Percentiles rank a stretch among this genome's conserved stretches.
Evolutionary conservation across 768 basidiomycete genomes (phyloP).

Genomic region (Crepidotus variabilis): DNA sequence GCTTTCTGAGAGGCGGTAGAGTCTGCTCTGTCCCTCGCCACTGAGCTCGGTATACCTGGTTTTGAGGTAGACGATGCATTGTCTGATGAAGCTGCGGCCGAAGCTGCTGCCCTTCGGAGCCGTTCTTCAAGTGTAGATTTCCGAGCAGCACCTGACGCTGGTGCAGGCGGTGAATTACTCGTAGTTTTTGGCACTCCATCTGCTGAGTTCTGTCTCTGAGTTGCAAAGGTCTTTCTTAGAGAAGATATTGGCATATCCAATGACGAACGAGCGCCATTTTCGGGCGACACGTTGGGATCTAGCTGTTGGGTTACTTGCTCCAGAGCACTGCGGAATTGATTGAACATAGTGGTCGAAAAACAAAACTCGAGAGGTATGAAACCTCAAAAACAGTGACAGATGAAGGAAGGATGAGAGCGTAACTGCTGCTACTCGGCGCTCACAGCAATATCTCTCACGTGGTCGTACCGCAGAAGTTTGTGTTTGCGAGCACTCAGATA

Average conservation of each 20-base stretch:
- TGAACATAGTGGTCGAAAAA: constrained; percentile 52
- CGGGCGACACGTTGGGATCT: constrained; percentile 24
- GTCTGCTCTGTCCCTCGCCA: constrained; percentile 1
- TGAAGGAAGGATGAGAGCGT: not conserved
- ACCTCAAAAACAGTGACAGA: not conserved
- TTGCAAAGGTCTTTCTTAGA: constrained; percentile 58
- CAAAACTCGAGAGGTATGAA: not conserved
- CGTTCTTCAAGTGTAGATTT: constrained; percentile 75
- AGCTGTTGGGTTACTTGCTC: constrained; percentile 58
- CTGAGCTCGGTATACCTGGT: not conserved
- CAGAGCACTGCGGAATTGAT: constrained; percentile 68
- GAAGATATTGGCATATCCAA: constrained; percentile 39
- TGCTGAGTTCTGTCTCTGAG: constrained; percentile 38
- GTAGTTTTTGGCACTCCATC: constrained; percentile 11
- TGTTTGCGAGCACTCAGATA: not conserved
- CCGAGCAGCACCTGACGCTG: constrained; percentile 17
- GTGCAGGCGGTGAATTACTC: constrained; percentile 7
- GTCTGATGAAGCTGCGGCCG: constrained; percentile 46
- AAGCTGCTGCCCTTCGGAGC: constrained; percentile 60
- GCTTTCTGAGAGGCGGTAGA: constrained; percentile 3
- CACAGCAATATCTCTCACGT: not conserved
- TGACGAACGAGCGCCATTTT: constrained; percentile 31
- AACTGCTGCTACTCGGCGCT: not conserved
- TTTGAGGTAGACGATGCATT: constrained; percentile 24
- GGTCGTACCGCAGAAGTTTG: too few species aligned